Conservation (phyloP, 768 basidiomycete genomes). For the Tylopilus plumbeoviolaceoides region DNA sequence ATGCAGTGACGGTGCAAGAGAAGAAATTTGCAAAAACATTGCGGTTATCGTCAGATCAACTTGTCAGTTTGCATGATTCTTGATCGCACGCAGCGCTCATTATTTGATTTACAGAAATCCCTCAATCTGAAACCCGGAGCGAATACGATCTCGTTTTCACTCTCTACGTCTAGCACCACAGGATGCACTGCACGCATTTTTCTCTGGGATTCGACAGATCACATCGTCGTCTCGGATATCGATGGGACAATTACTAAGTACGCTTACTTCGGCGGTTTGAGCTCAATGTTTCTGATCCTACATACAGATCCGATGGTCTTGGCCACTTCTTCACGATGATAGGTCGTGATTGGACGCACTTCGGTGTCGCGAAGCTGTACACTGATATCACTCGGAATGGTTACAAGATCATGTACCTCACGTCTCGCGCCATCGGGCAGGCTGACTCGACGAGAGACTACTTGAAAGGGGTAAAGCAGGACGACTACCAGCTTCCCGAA, state of each 20-base stretch:
- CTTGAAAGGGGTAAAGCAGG: slow-evolving; percentile 90
- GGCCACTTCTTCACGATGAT: slow-evolving; percentile 98
- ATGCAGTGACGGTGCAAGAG: slow-evolving; percentile 10
- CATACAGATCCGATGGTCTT: slow-evolving; percentile 81
- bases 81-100: neutral
- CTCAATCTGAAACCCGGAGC: slow-evolving; percentile 81
- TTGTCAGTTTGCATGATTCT: slow-evolving; percentile 47
- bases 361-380: slow-evolving; percentile 95
- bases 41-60: slow-evolving; percentile 89
- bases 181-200: slow-evolving; percentile 93
- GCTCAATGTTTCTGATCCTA: neutral
- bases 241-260: slow-evolving; percentile 99
- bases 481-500: slow-evolving; percentile 93
- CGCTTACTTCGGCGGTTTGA: slow-evolving; percentile 13
- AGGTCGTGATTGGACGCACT: slow-evolving; percentile 97
- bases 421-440: slow-evolving; percentile 95
- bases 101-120: slow-evolving; percentile 55
- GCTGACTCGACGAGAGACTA: slow-evolving; percentile 96
- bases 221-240: slow-evolving; percentile 92
- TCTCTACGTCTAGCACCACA: slow-evolving; percentile 75
- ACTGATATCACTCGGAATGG: slow-evolving; percentile 94
- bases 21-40: slow-evolving; percentile 88
- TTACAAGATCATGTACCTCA: slow-evolving; percentile 97
- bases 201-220: slow-evolving; percentile 90
- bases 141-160: slow-evolving; percentile 90